Percentiles rank a stretch among this genome's conserved stretches.
Conservation (phyloP, 2,329 filamentous ascomycete species). For the Exophiala xenobiotica region DNA sequence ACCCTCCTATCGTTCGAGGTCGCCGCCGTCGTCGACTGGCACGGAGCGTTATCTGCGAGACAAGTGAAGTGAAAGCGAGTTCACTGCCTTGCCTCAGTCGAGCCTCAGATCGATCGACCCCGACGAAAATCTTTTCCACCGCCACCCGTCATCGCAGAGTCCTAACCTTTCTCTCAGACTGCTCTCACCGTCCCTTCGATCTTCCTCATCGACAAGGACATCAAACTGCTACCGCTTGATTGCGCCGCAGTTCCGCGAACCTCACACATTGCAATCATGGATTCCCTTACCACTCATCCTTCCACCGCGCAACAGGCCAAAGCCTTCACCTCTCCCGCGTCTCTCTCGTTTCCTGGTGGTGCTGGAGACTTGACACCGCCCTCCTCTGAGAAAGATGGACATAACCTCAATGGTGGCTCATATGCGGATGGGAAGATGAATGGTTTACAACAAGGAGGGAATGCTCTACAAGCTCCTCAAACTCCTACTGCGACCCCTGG, state of each 20-base stretch:
- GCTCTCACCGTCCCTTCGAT: conserved; percentile 29
- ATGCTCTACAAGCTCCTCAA: conserved; percentile 73
- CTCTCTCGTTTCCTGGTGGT: conserved; percentile 85
- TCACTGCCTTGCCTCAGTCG: conserved; percentile 17
- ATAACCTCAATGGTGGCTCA: conserved; percentile 45
- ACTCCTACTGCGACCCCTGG: conserved; percentile 91
- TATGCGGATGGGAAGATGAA: conserved; percentile 50
- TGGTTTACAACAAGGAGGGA: conserved; percentile 61
- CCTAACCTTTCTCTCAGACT: conserved; percentile 31
- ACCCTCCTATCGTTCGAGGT: conserved; percentile 16
- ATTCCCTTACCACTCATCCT: conserved; percentile 87
- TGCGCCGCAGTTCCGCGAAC: conserved; percentile 39
- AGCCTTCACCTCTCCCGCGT: conserved; percentile 89
- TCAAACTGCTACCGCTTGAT: conserved; percentile 30
- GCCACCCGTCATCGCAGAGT: conserved; percentile 11
- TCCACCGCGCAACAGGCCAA: conserved; percentile 89
- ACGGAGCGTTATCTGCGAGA: conserved; percentile 14
- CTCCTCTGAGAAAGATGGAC: conserved; percentile 67
- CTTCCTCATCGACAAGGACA: conserved; percentile 21
- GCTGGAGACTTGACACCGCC: conserved; percentile 81
- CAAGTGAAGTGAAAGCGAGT: conserved; percentile 11
- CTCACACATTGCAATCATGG: conserved; percentile 57
- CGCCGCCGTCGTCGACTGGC: conserved; percentile 19
- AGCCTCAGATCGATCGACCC: conserved; percentile 10
- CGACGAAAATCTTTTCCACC: conserved; percentile 7